Evolutionary conservation across 257 asterid species (phyloP).

Genomic region (Capsicum baccatum): DNA sequence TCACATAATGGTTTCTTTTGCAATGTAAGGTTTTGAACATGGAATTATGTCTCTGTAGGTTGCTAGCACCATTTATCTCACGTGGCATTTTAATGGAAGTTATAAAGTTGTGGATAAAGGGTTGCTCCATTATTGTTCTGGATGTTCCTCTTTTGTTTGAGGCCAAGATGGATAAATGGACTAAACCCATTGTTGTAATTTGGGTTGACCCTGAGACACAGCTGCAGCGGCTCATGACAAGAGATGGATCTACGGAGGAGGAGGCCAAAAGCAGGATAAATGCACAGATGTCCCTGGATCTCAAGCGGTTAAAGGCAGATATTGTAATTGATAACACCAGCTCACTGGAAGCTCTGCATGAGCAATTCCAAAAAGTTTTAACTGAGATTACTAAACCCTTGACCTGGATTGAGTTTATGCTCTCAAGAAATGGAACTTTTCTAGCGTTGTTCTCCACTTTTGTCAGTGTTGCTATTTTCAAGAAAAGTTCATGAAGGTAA

Average conservation of each 20-base stretch:
- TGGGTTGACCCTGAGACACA: conserved; percentile 92
- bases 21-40: not conserved
- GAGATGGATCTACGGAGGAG: conserved; percentile 68
- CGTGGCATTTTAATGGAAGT: conserved; percentile 69
- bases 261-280: conserved; percentile 76
- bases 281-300: conserved; percentile 87
- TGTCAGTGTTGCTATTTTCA: conserved; percentile 56
- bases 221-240: conserved; percentile 70
- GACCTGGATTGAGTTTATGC: conserved; percentile 82
- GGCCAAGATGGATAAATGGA: conserved; percentile 86
- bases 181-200: conserved; percentile 81
- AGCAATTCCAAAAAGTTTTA: conserved; percentile 57
- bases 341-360: conserved; percentile 65
- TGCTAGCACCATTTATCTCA: conserved; percentile 85
- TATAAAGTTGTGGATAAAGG: conserved; percentile 81
- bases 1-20: not conserved
- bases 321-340: conserved; percentile 77
- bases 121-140: conserved; percentile 70
- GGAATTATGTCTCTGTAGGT: conserved; percentile 49
- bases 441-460: conserved; percentile 59
- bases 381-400: conserved; percentile 64
- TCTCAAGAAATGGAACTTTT: conserved; percentile 76
- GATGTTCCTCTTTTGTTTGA: conserved; percentile 96
- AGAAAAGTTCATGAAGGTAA: conserved; percentile 47
- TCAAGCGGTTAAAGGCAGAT: conserved; percentile 73